A percentile compares a stretch with the other conserved stretches of the same genome.
Conservation (phyloP, 2,329 filamentous ascomycete genomes). For the Alternaria arbusti region DNA sequence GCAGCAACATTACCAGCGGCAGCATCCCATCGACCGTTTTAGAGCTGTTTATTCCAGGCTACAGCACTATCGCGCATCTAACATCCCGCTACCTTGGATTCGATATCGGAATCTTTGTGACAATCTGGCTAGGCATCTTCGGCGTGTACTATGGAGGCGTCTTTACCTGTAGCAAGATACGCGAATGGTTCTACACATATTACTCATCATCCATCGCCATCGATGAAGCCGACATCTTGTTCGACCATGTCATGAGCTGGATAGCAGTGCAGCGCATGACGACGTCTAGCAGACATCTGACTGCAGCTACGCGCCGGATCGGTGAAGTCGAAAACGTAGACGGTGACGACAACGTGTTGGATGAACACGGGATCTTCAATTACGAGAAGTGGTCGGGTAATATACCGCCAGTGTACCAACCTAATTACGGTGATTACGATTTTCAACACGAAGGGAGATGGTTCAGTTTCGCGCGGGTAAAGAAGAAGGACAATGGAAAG, state of each 20-base stretch:
- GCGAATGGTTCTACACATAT: background rate
- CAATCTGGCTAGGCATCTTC: constrained; percentile 50
- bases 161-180: constrained; percentile 43
- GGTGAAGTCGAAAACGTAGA: constrained; percentile 44
- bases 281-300: constrained; percentile 47
- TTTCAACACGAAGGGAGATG: constrained; percentile 52
- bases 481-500: constrained; percentile 35
- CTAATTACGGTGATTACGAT: constrained; percentile 54
- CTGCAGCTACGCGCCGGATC: constrained; percentile 40
- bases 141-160: constrained; percentile 47
- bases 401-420: constrained; percentile 57
- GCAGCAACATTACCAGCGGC: background rate
- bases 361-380: constrained; percentile 52
- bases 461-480: constrained; percentile 49
- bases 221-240: background rate
- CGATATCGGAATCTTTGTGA: constrained; percentile 58
- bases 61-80: constrained; percentile 43
- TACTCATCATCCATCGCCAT: background rate
- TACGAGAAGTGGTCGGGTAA: constrained; percentile 57
- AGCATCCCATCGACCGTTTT: constrained; percentile 55
- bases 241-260: constrained; percentile 50
- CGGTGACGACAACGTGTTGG: background rate
- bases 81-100: constrained; percentile 53
- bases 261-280: constrained; percentile 3
- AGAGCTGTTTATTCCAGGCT: constrained; percentile 55